Conservation (phyloP, 192 early-diverging fungal species). For the Umbelopsis ramanniana region DNA sequence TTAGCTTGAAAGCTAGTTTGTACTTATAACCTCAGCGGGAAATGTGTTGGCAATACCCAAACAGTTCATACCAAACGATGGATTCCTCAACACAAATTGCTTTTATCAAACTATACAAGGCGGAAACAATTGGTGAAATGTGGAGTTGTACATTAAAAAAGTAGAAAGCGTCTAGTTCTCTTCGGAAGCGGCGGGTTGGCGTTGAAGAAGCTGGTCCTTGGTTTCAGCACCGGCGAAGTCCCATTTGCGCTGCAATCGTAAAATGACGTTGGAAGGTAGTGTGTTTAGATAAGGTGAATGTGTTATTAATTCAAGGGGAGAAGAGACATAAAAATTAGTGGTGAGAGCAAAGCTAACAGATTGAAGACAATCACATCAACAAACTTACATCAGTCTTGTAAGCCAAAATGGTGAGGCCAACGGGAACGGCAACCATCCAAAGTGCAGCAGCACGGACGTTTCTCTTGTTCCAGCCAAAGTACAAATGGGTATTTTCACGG, state of each 20-base stretch:
- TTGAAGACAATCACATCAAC: neutral
- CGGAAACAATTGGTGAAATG: conserved; percentile 15
- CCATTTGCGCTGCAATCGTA: conserved; percentile 37
- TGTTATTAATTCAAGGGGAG: neutral
- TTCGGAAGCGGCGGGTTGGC: conserved; percentile 16
- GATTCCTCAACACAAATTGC: conserved; percentile 11
- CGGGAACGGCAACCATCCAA: conserved; percentile 42
- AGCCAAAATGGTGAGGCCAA: conserved; percentile 38
- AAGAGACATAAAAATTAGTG: neutral
- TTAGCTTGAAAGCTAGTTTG: too few relatives aligned
- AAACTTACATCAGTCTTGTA: conserved; percentile 44
- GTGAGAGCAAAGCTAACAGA: neutral
- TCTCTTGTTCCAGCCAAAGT: conserved; percentile 42
- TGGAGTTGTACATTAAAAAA: conserved; percentile 1
- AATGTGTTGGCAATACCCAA: neutral
- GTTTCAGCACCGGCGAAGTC: conserved; percentile 44
- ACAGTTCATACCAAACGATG: neutral
- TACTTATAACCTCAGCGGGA: too few relatives aligned
- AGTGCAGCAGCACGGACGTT: conserved; percentile 30
- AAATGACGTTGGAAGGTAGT: neutral
- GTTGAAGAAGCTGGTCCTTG: conserved; percentile 30
- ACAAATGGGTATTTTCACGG: conserved; percentile 46
- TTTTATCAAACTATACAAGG: conserved; percentile 23
- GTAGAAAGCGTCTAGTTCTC: conserved; percentile 29
- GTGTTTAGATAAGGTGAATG: too few relatives aligned